Conservation (phyloP, 163 green algal species). For the Picocystis sp. region DNA sequence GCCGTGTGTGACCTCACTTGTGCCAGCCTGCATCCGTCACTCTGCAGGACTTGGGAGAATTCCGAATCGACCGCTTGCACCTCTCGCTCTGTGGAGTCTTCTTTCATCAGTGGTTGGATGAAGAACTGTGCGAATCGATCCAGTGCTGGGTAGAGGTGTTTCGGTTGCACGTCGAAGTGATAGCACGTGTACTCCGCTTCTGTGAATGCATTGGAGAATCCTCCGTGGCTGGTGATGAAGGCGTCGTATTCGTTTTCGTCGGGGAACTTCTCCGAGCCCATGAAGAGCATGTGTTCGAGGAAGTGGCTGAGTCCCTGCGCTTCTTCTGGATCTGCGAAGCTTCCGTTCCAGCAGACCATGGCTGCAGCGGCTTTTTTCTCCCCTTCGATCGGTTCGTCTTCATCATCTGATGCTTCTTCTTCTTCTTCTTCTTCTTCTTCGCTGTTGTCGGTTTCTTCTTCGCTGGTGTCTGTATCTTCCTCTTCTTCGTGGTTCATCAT, state of each 20-base stretch:
- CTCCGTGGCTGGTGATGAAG: constrained; percentile 35
- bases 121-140: constrained; percentile 91
- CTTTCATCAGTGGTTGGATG: constrained; percentile 58
- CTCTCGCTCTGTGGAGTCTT: constrained; percentile 64
- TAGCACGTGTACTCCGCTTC: constrained; percentile 88
- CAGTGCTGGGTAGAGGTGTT: constrained; percentile 49
- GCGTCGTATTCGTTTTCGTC: constrained; percentile 90
- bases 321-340: constrained; percentile 61
- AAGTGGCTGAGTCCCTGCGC: constrained; percentile 70
- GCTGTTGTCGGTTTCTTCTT: constrained; percentile 14
- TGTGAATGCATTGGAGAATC: constrained; percentile 69
- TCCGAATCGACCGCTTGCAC: constrained; percentile 63
- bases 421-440: constrained; percentile 2
- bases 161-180: constrained; percentile 78
- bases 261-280: constrained; percentile 72
- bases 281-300: constrained; percentile 99
- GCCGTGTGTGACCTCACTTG: constrained; percentile 70
- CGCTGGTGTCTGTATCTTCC: constrained; percentile 5
- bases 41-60: constrained; percentile 56
- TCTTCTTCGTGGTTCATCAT: constrained; percentile 21
- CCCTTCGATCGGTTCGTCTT: not conserved
- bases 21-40: constrained; percentile 44
- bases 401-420: not conserved
- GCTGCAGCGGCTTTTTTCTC: constrained; percentile 67
- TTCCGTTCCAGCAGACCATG: constrained; percentile 69